Conservation (phyloP, 2,329 filamentous ascomycete species). For the Penicillium occitanis region DNA sequence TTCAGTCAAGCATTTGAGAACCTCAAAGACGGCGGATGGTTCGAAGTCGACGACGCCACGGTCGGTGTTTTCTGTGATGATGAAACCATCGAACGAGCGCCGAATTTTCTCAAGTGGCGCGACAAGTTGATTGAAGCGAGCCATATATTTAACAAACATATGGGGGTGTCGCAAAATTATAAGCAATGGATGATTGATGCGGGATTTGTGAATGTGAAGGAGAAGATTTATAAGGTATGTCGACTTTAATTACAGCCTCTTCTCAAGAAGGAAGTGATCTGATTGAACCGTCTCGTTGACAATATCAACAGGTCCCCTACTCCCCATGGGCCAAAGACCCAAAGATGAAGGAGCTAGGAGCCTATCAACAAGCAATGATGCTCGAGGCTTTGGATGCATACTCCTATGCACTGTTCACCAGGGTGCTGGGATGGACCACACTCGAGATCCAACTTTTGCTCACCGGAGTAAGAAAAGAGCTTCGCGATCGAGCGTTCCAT, state of each 20-base stretch:
- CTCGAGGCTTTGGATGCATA: conserved; percentile 26
- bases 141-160: conserved; percentile 11
- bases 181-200: conserved; percentile 15
- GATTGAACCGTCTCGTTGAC: not conserved
- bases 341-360: conserved; percentile 50
- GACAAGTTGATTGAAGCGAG: conserved; percentile 6
- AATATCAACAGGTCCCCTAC: conserved; percentile 16
- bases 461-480: conserved; percentile 17
- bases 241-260: conserved; percentile 29
- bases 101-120: conserved; percentile 5
- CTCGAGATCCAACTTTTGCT: conserved; percentile 34
- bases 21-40: conserved; percentile 30
- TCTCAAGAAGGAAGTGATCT: not conserved
- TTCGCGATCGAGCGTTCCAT: not conserved
- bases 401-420: conserved; percentile 30
- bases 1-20: conserved; percentile 28
- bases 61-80: conserved; percentile 12
- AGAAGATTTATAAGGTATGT: conserved; percentile 17
- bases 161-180: conserved; percentile 3
- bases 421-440: conserved; percentile 27
- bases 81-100: not conserved
- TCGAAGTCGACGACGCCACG: conserved; percentile 32
- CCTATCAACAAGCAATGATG: conserved; percentile 22
- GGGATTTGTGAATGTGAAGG: conserved; percentile 17
- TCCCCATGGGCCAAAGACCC: conserved; percentile 48